Evolutionary conservation across 805 yeast species (phyloP).

Genomic region (Candida loeiensis): DNA sequence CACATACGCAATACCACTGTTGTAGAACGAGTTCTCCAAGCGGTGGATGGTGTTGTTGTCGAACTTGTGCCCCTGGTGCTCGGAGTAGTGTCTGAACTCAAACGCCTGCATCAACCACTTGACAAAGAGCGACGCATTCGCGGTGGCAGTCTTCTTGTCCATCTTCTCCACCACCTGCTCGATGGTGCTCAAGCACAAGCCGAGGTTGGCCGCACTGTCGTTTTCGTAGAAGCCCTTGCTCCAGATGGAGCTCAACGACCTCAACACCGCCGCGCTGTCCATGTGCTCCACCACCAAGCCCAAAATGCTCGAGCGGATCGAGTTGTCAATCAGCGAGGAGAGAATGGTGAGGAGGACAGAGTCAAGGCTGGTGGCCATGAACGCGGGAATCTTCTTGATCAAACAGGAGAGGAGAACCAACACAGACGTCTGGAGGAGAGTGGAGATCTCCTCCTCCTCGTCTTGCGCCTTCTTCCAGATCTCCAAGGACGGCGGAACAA

Average conservation of each 20-base stretch:
- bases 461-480: conserved; percentile 46
- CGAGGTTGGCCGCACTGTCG: conserved; percentile 44
- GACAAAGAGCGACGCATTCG: conserved; percentile 64
- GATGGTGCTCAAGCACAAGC: conserved; percentile 65
- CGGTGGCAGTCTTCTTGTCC: conserved; percentile 73
- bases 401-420: conserved; percentile 70
- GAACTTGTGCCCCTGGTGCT: conserved; percentile 41
- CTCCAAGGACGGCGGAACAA: conserved; percentile 68
- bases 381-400: conserved; percentile 80
- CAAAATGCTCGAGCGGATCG: conserved; percentile 59
- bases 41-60: conserved; percentile 74
- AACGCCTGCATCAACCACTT: conserved; percentile 66
- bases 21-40: conserved; percentile 72
- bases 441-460: conserved; percentile 26
- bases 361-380: conserved; percentile 65
- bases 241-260: conserved; percentile 66
- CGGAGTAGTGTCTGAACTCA: conserved; percentile 56
- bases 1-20: conserved; percentile 70
- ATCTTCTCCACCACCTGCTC: conserved; percentile 62
- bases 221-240: conserved; percentile 30
- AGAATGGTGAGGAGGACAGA: conserved; percentile 60
- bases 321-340: conserved; percentile 55
- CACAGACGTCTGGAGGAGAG: conserved; percentile 63
- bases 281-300: conserved; percentile 61
- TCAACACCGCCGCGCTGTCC: conserved; percentile 61